A percentile compares a stretch with the other conserved stretches of the same genome.
These are phyloP conservation scores for Solanum chilense DNA, from an alignment of 257 asterid genomes.

Conservation along the genomic window DNA sequence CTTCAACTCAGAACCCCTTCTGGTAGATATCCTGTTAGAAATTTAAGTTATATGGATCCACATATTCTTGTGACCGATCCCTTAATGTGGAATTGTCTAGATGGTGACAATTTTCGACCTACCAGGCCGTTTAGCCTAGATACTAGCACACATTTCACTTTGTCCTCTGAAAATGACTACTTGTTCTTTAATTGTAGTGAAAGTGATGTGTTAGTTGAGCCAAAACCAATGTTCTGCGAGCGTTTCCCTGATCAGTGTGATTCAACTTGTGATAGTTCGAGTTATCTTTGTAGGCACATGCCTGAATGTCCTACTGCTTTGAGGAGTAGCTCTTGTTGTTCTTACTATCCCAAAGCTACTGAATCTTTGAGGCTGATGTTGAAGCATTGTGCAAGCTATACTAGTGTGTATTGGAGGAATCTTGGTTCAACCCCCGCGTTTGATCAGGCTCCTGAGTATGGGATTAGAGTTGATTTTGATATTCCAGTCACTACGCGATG, in stretches of 20 bases:
- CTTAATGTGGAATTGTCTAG: slow-evolving; percentile 72
- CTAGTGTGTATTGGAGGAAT: slow-evolving; percentile 73
- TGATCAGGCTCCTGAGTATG: slow-evolving; percentile 72
- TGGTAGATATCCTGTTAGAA: slow-evolving; percentile 48
- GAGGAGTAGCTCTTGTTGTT: slow-evolving; percentile 56
- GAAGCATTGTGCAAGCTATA: slow-evolving; percentile 51
- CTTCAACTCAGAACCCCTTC: slow-evolving; percentile 82
- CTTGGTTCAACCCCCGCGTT: slow-evolving; percentile 52
- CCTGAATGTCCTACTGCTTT: slow-evolving; percentile 47
- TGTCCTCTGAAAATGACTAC: slow-evolving; percentile 69
- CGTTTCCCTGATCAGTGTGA: slow-evolving; percentile 88
- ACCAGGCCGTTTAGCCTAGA: slow-evolving; percentile 79
- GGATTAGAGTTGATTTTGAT: slow-evolving; percentile 79
- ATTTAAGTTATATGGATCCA: slow-evolving; percentile 69
- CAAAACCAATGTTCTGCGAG: slow-evolving; percentile 66
- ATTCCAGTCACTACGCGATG: slow-evolving; percentile 68
- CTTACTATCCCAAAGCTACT: slow-evolving; percentile 78
- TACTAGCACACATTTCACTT: slow-evolving; percentile 56
- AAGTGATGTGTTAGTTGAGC: slow-evolving; percentile 57
- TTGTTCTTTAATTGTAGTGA: slow-evolving; percentile 83
- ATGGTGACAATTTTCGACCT: slow-evolving; percentile 49
- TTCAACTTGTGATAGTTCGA: slow-evolving; percentile 76
- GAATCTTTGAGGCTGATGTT: slow-evolving; percentile 82
- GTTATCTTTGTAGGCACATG: slow-evolving; percentile 70
- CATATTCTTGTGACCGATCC: slow-evolving; percentile 67